Evolutionary conservation across 805 yeast genomes (phyloP).

Genomic region (Citeromyces matritensis): DNA sequence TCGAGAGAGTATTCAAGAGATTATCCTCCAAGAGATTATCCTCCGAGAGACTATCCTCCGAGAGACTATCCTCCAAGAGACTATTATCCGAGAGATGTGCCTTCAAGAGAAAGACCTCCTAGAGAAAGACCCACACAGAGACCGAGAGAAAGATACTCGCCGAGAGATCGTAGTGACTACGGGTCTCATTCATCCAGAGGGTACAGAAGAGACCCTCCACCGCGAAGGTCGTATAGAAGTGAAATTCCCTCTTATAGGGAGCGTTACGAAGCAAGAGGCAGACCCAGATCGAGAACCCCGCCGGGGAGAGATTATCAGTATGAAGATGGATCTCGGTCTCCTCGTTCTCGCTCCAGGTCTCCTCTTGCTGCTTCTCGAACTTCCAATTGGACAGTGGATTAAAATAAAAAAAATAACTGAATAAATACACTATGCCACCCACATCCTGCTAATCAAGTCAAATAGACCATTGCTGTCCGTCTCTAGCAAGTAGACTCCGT

Average conservation of each 20-base stretch:
- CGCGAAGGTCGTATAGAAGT: slow-evolving; percentile 1
- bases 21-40: not conserved
- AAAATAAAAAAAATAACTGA: slow-evolving; percentile 1
- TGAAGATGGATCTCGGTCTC: slow-evolving; percentile 6
- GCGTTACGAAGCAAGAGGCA: slow-evolving; percentile 1
- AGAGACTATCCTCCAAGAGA: not conserved
- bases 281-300: slow-evolving; percentile 1
- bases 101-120: slow-evolving; percentile 1
- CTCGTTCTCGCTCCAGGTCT: slow-evolving; percentile 7
- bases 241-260: not conserved
- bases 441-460: slow-evolving; percentile 44
- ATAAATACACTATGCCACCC: slow-evolving; percentile 29
- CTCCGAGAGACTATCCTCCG: not conserved
- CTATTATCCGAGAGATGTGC: too few relatives aligned
- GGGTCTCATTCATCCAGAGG: slow-evolving; percentile 2
- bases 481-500: slow-evolving; percentile 74
- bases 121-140: slow-evolving; percentile 5
- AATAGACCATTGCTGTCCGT: slow-evolving; percentile 70
- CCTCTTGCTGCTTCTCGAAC: slow-evolving; percentile 4
- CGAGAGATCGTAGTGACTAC: too few relatives aligned
- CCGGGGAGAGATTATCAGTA: not conserved
- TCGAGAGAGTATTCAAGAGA: not conserved
- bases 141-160: too few relatives aligned
- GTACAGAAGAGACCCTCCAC: slow-evolving; percentile 1
- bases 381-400: not conserved